These are phyloP conservation scores for Rehmannia glutinosa DNA, from an alignment of 257 asterid genomes.

Conservation along the genomic window DNA sequence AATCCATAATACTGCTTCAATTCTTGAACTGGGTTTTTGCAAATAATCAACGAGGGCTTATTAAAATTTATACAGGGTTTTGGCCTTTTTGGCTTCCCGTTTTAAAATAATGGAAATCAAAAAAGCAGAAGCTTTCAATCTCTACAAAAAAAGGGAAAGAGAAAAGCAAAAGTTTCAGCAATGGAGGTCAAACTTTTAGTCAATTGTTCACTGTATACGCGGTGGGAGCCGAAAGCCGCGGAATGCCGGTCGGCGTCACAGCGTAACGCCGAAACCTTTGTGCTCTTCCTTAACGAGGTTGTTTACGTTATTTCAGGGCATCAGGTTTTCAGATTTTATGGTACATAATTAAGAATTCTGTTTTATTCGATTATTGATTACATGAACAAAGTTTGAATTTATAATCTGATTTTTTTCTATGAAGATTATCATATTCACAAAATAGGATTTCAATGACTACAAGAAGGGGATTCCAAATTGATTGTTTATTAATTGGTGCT, in stretches of 20 bases:
- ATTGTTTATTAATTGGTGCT: background rate
- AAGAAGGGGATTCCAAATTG: background rate
- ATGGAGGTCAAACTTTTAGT: conserved; percentile 1
- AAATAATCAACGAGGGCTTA: background rate
- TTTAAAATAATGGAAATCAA: background rate
- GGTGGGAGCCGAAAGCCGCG: background rate
- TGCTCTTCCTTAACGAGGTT: background rate
- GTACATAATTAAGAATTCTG: background rate
- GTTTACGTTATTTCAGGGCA: background rate
- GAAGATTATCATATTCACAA: background rate
- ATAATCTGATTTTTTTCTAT: background rate
- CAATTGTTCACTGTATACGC: background rate
- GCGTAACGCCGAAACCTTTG: background rate
- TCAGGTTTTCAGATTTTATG: background rate
- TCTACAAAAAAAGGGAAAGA: background rate
- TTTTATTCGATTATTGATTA: background rate
- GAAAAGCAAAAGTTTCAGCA: background rate
- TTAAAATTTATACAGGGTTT: conserved; percentile 12
- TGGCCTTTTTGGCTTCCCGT: background rate
- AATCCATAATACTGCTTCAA: conserved; percentile 32
- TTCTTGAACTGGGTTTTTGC: conserved; percentile 15
- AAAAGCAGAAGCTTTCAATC: too few relatives aligned
- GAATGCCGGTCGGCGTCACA: background rate
- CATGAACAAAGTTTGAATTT: background rate
- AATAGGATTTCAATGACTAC: background rate